These are phyloP conservation scores for Xylaria sp. DNA, from an alignment of 495 filamentous ascomycete species.

Conservation along the genomic window DNA sequence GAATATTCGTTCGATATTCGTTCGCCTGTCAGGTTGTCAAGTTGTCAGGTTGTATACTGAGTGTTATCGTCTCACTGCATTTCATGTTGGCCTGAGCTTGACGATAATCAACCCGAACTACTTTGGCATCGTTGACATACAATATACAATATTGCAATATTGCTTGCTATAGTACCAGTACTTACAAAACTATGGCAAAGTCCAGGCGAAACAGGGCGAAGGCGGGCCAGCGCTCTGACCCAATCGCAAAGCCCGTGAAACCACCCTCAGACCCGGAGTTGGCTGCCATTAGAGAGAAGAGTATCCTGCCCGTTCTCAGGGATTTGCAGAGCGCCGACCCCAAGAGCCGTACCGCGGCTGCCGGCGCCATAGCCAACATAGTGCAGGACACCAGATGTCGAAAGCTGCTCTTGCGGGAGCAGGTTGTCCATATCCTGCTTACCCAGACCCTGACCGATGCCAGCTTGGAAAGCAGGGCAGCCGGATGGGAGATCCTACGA, in stretches of 20 bases:
- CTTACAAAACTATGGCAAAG: slow-evolving; percentile 48
- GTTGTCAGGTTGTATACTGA: neutral
- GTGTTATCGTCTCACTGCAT: slow-evolving; percentile 14
- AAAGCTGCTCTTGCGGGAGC: slow-evolving; percentile 65
- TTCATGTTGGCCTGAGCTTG: neutral
- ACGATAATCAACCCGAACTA: neutral
- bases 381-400: slow-evolving; percentile 63
- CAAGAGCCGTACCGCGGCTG: slow-evolving; percentile 59
- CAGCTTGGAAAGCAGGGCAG: slow-evolving; percentile 61
- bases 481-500: slow-evolving; percentile 66
- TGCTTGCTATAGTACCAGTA: too few species aligned
- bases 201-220: slow-evolving; percentile 48
- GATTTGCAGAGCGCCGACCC: slow-evolving; percentile 62
- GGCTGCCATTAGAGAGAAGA: slow-evolving; percentile 61
- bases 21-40: slow-evolving; percentile 22
- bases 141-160: neutral
- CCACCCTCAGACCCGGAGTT: slow-evolving; percentile 62
- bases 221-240: slow-evolving; percentile 48
- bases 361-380: slow-evolving; percentile 62
- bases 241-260: slow-evolving; percentile 58
- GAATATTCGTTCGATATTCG: slow-evolving; percentile 27
- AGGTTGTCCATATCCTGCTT: slow-evolving; percentile 64
- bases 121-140: neutral
- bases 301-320: slow-evolving; percentile 63
- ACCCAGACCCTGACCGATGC: slow-evolving; percentile 66